A percentile compares a stretch with the other conserved stretches of the same genome.
phyloP scores from a whole-genome alignment of 805 yeast species.

The Saturnispora saitoi region DNA sequence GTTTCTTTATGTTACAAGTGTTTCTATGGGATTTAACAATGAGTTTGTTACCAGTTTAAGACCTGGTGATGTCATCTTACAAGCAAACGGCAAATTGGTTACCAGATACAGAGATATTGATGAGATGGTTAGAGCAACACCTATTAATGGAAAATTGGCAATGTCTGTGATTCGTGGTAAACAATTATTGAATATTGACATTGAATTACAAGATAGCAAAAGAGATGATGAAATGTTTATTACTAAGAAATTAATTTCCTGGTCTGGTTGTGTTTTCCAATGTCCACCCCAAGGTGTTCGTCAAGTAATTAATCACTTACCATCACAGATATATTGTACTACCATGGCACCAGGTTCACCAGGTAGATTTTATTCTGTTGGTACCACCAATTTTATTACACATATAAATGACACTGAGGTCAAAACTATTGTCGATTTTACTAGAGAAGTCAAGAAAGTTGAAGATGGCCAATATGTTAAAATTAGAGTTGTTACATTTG shows the following conservation, averaged over 20 bases:
- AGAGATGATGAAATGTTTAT: slow-evolving; percentile 29
- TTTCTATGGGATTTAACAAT: slow-evolving; percentile 31
- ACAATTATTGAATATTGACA: slow-evolving; percentile 48
- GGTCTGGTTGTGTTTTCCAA: slow-evolving; percentile 82
- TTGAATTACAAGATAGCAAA: slow-evolving; percentile 55
- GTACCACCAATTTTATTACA: slow-evolving; percentile 76
- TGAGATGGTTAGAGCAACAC: slow-evolving; percentile 25
- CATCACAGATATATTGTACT: slow-evolving; percentile 78
- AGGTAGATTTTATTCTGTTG: slow-evolving; percentile 71
- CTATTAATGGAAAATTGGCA: slow-evolving; percentile 27
- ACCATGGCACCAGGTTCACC: slow-evolving; percentile 76
- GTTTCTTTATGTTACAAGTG: slow-evolving; percentile 61
- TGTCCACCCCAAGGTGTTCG: slow-evolving; percentile 90
- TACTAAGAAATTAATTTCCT: slow-evolving; percentile 61
- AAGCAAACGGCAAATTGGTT: slow-evolving; percentile 58
- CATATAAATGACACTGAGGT: slow-evolving; percentile 78
- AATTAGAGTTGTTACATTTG: slow-evolving; percentile 73
- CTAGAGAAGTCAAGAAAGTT: slow-evolving; percentile 55
- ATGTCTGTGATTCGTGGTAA: slow-evolving; percentile 70
- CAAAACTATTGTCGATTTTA: slow-evolving; percentile 58
- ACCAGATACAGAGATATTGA: slow-evolving; percentile 61
- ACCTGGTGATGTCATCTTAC: slow-evolving; percentile 70
- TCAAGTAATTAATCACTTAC: slow-evolving; percentile 68
- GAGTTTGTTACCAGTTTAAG: slow-evolving; percentile 28
- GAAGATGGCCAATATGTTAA: slow-evolving; percentile 78